Percentiles rank a stretch among this genome's conserved stretches.
Conservation (phyloP, 2,329 filamentous ascomycete genomes). For the Pseudogymnoascus sp. region DNA sequence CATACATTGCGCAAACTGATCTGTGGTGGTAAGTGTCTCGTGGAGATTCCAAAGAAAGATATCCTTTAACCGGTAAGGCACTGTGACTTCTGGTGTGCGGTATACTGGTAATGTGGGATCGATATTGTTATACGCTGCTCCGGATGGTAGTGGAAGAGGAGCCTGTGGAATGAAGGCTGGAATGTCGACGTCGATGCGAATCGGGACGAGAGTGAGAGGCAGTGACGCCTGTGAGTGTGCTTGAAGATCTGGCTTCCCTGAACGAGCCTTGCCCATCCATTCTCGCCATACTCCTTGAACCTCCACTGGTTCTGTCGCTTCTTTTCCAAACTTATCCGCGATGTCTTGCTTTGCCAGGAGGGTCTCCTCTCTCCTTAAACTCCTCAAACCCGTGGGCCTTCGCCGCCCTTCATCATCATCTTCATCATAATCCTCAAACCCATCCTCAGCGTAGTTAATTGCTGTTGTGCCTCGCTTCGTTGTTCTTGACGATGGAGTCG, state of each 20-base stretch:
- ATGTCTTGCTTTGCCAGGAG: constrained; percentile 55
- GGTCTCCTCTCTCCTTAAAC: constrained; percentile 67
- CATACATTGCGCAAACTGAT: constrained; percentile 85
- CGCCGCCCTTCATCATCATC: constrained; percentile 65
- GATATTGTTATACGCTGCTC: constrained; percentile 46
- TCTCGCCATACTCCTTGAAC: constrained; percentile 89
- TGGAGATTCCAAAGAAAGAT: constrained; percentile 98
- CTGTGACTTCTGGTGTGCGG: constrained; percentile 67
- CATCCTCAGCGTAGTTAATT: constrained; percentile 97
- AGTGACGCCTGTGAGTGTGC: constrained; percentile 62
- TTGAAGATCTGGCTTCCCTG: constrained; percentile 49
- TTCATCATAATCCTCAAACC: constrained; percentile 76
- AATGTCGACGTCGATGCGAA: constrained; percentile 92
- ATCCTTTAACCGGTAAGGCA: constrained; percentile 83
- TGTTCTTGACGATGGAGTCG: constrained; percentile 65
- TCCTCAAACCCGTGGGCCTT: constrained; percentile 72
- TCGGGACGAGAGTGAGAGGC: constrained; percentile 85
- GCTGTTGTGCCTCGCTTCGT: constrained; percentile 95
- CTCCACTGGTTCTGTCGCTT: constrained; percentile 68
- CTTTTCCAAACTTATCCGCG: constrained; percentile 73
- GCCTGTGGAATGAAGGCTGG: constrained; percentile 63
- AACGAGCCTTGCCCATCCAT: constrained; percentile 75
- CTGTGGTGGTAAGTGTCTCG: constrained; percentile 86
- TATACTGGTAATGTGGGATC: constrained; percentile 73
- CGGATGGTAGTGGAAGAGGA: constrained; percentile 55